phyloP scores from a whole-genome alignment of 2,329 filamentous ascomycete genomes.

The Fusarium denticulatum region DNA sequence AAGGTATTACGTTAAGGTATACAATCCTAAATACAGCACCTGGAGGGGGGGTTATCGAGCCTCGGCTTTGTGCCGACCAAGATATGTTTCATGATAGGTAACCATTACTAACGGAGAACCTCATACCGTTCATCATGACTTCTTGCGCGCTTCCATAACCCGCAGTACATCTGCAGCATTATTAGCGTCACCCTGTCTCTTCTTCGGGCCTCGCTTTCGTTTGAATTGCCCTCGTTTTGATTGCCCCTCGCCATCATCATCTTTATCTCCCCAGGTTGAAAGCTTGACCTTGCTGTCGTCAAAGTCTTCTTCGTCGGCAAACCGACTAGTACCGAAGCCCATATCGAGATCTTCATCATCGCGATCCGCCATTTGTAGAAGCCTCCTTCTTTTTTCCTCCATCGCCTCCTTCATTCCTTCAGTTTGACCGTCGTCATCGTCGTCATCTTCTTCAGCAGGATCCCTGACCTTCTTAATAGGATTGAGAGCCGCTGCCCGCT shows the following conservation, averaged over 20 bases:
- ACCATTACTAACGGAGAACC: neutral
- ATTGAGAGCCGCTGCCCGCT: constrained; percentile 79
- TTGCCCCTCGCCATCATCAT: constrained; percentile 57
- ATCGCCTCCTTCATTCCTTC: constrained; percentile 62
- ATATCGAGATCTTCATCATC: constrained; percentile 94
- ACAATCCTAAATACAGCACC: neutral
- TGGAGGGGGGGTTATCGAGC: constrained; percentile 9
- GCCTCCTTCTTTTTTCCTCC: constrained; percentile 75
- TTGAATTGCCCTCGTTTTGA: constrained; percentile 61
- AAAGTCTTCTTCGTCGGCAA: constrained; percentile 88
- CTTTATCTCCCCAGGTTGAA: constrained; percentile 70
- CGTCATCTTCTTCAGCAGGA: constrained; percentile 35
- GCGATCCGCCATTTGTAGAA: constrained; percentile 78
- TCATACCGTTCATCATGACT: constrained; percentile 36
- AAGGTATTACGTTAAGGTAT: neutral
- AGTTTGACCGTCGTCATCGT: constrained; percentile 48
- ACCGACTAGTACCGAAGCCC: constrained; percentile 89
- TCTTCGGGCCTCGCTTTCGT: constrained; percentile 77
- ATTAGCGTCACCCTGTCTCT: constrained; percentile 81
- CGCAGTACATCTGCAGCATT: constrained; percentile 82
- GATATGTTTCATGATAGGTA: constrained; percentile 26
- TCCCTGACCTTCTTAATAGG: constrained; percentile 54
- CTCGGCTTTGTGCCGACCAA: constrained; percentile 2
- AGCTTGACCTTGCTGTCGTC: constrained; percentile 75
- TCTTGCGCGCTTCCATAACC: constrained; percentile 73